Conservation (phyloP, 2,329 filamentous ascomycete genomes). For the Cyphellophora europaea region DNA sequence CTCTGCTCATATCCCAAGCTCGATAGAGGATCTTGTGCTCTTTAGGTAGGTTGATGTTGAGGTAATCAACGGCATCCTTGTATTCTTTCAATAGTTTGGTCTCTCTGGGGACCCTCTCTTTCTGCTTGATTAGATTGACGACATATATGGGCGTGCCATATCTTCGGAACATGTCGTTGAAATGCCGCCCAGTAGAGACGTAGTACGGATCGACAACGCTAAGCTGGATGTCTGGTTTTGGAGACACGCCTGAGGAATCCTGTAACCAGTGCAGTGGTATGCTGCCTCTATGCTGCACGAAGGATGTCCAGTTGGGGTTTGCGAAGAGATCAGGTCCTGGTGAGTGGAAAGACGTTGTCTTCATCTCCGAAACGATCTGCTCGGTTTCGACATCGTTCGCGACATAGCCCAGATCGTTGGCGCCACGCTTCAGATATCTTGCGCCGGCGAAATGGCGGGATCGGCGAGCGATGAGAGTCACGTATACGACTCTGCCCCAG, state of each 20-base stretch:
- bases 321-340: constrained; percentile 77
- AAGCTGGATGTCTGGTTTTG: constrained; percentile 91
- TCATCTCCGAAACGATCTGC: constrained; percentile 90
- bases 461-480: constrained; percentile 85
- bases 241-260: constrained; percentile 87
- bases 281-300: constrained; percentile 91
- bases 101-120: constrained; percentile 81
- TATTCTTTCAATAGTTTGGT: constrained; percentile 85
- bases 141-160: constrained; percentile 91
- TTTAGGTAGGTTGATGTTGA: constrained; percentile 83
- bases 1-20: constrained; percentile 96
- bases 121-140: constrained; percentile 80
- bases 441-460: constrained; percentile 93
- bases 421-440: constrained; percentile 84
- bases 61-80: constrained; percentile 75
- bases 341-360: constrained; percentile 91
- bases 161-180: constrained; percentile 85
- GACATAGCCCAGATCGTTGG: constrained; percentile 90
- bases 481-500: constrained; percentile 70
- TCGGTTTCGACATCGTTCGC: constrained; percentile 99
- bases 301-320: constrained; percentile 88
- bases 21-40: constrained; percentile 86
- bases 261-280: constrained; percentile 98
- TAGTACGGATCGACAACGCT: constrained; percentile 97
- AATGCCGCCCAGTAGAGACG: constrained; percentile 83